Conservation (phyloP, 495 filamentous ascomycete species). For the Penicillium egyptiacum region DNA sequence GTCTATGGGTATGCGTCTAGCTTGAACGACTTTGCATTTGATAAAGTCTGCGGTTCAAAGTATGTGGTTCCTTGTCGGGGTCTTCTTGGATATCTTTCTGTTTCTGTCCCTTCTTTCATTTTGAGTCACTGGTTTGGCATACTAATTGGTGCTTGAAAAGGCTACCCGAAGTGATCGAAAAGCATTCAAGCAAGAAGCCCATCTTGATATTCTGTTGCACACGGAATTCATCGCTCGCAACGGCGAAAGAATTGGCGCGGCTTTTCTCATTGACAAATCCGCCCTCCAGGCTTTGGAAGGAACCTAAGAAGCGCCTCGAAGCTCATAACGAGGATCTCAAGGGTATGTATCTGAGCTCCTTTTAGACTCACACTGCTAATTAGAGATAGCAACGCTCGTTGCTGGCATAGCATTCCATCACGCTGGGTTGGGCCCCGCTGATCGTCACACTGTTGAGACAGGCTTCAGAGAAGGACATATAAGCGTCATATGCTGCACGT, state of each 20-base stretch:
- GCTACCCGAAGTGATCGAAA: conserved; percentile 71
- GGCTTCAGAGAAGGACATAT: conserved; percentile 74
- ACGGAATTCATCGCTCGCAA: conserved; percentile 70
- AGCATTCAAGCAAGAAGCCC: conserved; percentile 76
- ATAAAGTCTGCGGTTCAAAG: conserved; percentile 74
- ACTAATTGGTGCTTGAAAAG: conserved; percentile 29
- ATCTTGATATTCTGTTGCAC: conserved; percentile 95
- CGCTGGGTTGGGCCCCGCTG: conserved; percentile 72
- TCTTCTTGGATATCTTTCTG: not conserved
- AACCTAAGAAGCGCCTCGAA: conserved; percentile 53
- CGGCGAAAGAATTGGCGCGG: conserved; percentile 70
- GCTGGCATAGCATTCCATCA: conserved; percentile 93
- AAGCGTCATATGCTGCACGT: conserved; percentile 91
- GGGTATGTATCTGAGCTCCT: conserved; percentile 28
- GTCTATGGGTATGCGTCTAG: conserved; percentile 72
- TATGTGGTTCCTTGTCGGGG: conserved; percentile 30
- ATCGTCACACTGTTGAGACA: conserved; percentile 70
- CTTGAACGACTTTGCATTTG: conserved; percentile 84
- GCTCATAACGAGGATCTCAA: conserved; percentile 66
- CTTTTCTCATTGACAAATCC: conserved; percentile 60
- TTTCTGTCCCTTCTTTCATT: not conserved
- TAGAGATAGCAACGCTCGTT: conserved; percentile 49
- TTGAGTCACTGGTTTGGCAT: not conserved
- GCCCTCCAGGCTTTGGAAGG: conserved; percentile 65
- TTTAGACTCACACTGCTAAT: not conserved